phyloP scores from a whole-genome alignment of 2,329 filamentous ascomycete species.

The Tolypocladium paradoxum region DNA sequence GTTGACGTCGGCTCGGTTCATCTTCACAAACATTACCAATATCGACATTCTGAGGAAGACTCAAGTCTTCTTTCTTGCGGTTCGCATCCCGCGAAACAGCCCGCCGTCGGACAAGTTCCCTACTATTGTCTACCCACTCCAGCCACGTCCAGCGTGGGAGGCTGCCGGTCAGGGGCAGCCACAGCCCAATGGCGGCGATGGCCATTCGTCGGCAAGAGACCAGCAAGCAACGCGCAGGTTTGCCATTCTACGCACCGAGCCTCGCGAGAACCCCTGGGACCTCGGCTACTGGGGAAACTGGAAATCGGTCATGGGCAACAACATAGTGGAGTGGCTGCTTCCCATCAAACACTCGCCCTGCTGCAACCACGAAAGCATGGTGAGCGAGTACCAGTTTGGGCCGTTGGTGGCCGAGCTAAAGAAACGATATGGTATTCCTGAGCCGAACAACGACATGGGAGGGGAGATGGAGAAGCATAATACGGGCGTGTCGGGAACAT shows the following conservation, averaged over 20 bases:
- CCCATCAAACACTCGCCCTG: slow-evolving; percentile 69
- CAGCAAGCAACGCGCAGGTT: slow-evolving; percentile 53
- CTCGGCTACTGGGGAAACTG: slow-evolving; percentile 62
- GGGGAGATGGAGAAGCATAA: background rate
- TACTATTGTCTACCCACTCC: slow-evolving; percentile 50
- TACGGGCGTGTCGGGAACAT: background rate
- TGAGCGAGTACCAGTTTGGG: slow-evolving; percentile 60
- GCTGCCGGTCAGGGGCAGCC: slow-evolving; percentile 10
- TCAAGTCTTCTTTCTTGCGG: slow-evolving; percentile 61
- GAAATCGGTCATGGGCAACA: slow-evolving; percentile 67
- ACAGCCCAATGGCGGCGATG: slow-evolving; percentile 10
- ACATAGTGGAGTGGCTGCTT: slow-evolving; percentile 65
- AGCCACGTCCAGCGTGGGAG: background rate
- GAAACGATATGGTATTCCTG: slow-evolving; percentile 20
- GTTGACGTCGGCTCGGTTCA: slow-evolving; percentile 57
- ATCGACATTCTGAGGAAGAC: slow-evolving; percentile 63
- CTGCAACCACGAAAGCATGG: slow-evolving; percentile 50
- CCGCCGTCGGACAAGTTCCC: slow-evolving; percentile 29
- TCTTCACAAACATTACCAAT: slow-evolving; percentile 67
- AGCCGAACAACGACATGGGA: background rate
- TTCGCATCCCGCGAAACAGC: slow-evolving; percentile 51
- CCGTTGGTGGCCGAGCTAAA: slow-evolving; percentile 47
- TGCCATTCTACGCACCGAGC: slow-evolving; percentile 62
- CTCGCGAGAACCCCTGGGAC: slow-evolving; percentile 79
- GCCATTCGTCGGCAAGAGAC: slow-evolving; percentile 22